Evolutionary conservation across 768 basidiomycete species (phyloP).

Genomic region (Guyanaporus albipodus): DNA sequence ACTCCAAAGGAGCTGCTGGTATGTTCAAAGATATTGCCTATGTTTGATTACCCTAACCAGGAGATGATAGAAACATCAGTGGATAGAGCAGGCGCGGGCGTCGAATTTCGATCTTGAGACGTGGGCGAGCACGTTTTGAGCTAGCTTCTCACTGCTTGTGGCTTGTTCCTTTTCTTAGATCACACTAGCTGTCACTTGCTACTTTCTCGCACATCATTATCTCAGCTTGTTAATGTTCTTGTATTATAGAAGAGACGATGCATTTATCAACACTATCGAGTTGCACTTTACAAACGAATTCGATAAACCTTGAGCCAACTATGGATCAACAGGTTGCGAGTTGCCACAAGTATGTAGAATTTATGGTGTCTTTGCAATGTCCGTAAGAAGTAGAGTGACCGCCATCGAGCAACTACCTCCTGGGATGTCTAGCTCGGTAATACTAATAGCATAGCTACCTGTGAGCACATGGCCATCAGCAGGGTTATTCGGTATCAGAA

Average conservation of each 20-base stretch:
- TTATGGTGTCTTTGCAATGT: too few relatives aligned
- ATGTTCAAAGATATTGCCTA: conserved; percentile 2
- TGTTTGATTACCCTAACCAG: conserved; percentile 8
- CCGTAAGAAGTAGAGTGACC: too few relatives aligned
- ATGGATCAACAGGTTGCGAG: too few relatives aligned
- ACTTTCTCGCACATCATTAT: conserved; percentile 29
- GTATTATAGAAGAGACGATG: conserved; percentile 27
- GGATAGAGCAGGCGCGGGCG: conserved; percentile 63
- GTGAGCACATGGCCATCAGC: too few relatives aligned
- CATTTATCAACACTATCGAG: conserved; percentile 6
- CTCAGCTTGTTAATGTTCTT: conserved; percentile 26
- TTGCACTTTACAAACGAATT: not conserved
- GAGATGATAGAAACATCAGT: conserved; percentile 57
- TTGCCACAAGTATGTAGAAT: too few relatives aligned
- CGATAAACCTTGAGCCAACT: too few relatives aligned
- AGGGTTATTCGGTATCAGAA: too few relatives aligned
- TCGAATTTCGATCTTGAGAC: conserved; percentile 69
- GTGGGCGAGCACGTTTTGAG: conserved; percentile 75
- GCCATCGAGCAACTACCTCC: too few relatives aligned
- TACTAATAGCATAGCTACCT: too few relatives aligned
- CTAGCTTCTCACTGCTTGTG: conserved; percentile 15
- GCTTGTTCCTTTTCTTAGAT: conserved; percentile 14
- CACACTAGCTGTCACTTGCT: conserved; percentile 29
- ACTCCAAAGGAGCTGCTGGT: conserved; percentile 88
- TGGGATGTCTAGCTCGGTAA: too few relatives aligned